Conservation (phyloP, 2,329 filamentous ascomycete genomes). For the Aciculosporium take region DNA sequence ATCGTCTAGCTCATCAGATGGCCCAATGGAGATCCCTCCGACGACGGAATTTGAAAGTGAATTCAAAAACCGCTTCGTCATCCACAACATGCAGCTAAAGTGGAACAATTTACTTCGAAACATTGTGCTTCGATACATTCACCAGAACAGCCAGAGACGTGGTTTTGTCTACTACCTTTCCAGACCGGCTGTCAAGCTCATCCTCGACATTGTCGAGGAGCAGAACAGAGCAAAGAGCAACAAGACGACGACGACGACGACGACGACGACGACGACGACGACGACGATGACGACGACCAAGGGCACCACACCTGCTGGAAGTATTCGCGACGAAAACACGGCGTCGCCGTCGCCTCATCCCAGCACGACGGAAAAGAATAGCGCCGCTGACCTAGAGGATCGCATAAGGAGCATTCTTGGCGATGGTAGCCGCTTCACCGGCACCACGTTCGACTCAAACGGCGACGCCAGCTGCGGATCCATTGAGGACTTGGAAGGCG, state of each 20-base stretch:
- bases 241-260: conserved; percentile 17
- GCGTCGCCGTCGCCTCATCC: conserved; percentile 24
- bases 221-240: conserved; percentile 56
- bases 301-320: conserved; percentile 11
- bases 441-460: conserved; percentile 18
- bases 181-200: conserved; percentile 89
- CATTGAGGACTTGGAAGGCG: conserved; percentile 51
- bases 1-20: conserved; percentile 10
- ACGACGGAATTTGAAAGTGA: conserved; percentile 78
- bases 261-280: no score
- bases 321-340: conserved; percentile 15
- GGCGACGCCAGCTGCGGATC: conserved; percentile 23
- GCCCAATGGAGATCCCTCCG: conserved; percentile 49
- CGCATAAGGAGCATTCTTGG: conserved; percentile 73
- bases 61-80: conserved; percentile 95
- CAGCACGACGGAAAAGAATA: conserved; percentile 39
- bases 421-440: conserved; percentile 70
- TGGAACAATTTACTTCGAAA: conserved; percentile 96
- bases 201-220: conserved; percentile 92
- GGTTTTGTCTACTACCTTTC: conserved; percentile 98
- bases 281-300: no score
- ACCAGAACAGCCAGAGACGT: conserved; percentile 88
- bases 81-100: conserved; percentile 94
- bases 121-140: conserved; percentile 91
- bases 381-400: conserved; percentile 57